phyloP scores from a whole-genome alignment of 768 basidiomycete species.

The Neoboletus subvelutipes region DNA sequence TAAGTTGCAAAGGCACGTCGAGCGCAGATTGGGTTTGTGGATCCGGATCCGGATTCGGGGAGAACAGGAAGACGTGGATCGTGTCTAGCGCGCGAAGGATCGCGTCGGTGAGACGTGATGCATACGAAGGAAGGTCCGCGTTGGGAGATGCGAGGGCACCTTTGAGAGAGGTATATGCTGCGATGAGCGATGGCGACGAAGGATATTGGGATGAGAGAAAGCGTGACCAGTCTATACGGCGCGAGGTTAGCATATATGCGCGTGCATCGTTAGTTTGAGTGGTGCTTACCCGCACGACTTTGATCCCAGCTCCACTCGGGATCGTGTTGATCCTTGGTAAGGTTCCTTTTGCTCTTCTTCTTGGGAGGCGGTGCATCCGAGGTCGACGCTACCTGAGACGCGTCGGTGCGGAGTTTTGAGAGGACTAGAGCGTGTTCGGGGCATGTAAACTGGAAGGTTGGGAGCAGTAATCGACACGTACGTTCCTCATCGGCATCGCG shows the following conservation, averaged over 20 bases:
- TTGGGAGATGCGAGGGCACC: slow-evolving; percentile 13
- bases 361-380: slow-evolving; percentile 24
- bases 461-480: slow-evolving; percentile 6
- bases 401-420: slow-evolving; percentile 14
- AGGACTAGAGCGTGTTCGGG: slow-evolving; percentile 17
- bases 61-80: slow-evolving; percentile 23
- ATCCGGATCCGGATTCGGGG: background rate
- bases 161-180: slow-evolving; percentile 23
- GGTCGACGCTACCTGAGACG: slow-evolving; percentile 10
- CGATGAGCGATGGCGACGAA: slow-evolving; percentile 23
- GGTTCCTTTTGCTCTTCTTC: slow-evolving; percentile 29
- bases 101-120: slow-evolving; percentile 20
- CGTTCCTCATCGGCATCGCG: slow-evolving; percentile 26
- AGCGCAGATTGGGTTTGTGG: background rate
- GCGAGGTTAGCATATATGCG: slow-evolving; percentile 1
- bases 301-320: slow-evolving; percentile 24
- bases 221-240: slow-evolving; percentile 21
- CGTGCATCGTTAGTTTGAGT: too few relatives aligned
- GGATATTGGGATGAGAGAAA: slow-evolving; percentile 22
- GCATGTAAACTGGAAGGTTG: background rate
- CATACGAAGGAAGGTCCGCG: slow-evolving; percentile 1
- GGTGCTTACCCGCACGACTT: slow-evolving; percentile 15
- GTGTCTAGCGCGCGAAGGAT: slow-evolving; percentile 20
- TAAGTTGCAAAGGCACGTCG: background rate
- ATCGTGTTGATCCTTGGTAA: slow-evolving; percentile 15